phyloP scores from a whole-genome alignment of 495 filamentous ascomycete genomes.

The Penicillium nucicola region DNA sequence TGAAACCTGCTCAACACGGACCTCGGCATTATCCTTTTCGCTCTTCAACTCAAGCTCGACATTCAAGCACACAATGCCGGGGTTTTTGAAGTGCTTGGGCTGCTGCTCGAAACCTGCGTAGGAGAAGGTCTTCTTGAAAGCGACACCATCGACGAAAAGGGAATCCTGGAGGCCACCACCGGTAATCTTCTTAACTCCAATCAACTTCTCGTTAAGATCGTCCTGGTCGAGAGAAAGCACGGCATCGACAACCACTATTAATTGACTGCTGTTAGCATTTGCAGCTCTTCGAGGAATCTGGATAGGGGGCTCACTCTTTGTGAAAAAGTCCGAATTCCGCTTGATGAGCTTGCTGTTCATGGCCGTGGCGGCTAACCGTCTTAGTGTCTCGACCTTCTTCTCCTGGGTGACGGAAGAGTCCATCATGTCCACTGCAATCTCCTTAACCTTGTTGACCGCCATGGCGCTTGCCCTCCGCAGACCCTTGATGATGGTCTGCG shows the following conservation, averaged over 20 bases:
- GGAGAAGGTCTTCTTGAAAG: conserved; percentile 99
- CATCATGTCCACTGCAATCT: conserved; percentile 84
- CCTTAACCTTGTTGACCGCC: conserved; percentile 98
- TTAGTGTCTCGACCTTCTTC: conserved; percentile 85
- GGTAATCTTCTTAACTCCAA: conserved; percentile 96
- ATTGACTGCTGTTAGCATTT: conserved; percentile 6
- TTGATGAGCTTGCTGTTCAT: conserved; percentile 99
- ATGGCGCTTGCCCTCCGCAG: conserved; percentile 82
- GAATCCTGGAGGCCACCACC: conserved; percentile 96
- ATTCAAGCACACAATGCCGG: conserved; percentile 93
- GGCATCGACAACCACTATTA: conserved; percentile 91
- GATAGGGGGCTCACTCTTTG: conserved; percentile 67
- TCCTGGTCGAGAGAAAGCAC: conserved; percentile 96
- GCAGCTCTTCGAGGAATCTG: not conserved
- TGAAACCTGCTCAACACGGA: conserved; percentile 95
- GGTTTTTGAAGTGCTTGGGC: conserved; percentile 90
- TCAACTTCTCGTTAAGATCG: conserved; percentile 95
- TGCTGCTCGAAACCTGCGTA: conserved; percentile 99
- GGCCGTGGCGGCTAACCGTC: conserved; percentile 88
- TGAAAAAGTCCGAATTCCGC: conserved; percentile 94
- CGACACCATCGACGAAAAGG: conserved; percentile 95
- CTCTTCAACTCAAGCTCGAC: conserved; percentile 97
- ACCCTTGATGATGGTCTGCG: conserved; percentile 96
- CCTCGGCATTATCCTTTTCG: conserved; percentile 98
- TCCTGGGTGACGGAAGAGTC: conserved; percentile 54